Evolutionary conservation across 2,329 filamentous ascomycete species (phyloP).

Genomic region (Golovinomyces cichoracearum): DNA sequence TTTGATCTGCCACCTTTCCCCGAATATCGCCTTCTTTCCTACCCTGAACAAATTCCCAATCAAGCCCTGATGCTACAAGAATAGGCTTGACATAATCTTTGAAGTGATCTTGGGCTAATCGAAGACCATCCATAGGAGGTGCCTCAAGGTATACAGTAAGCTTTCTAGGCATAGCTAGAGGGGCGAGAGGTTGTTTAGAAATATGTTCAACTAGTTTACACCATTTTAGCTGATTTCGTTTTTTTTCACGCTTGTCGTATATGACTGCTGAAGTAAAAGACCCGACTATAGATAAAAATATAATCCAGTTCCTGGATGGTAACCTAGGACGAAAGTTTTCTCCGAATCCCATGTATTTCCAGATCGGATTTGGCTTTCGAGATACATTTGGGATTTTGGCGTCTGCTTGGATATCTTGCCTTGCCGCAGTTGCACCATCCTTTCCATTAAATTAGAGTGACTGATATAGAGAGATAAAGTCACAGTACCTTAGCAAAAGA

Average conservation of each 20-base stretch:
- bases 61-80: constrained; percentile 63
- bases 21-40: constrained; percentile 78
- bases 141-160: constrained; percentile 67
- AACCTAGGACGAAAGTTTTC: constrained; percentile 62
- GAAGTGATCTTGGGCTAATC: constrained; percentile 77
- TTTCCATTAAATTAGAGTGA: background rate
- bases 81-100: constrained; percentile 89
- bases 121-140: constrained; percentile 64
- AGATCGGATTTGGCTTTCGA: constrained; percentile 38
- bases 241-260: constrained; percentile 84
- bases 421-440: constrained; percentile 15
- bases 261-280: constrained; percentile 56
- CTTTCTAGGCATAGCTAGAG: constrained; percentile 52
- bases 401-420: constrained; percentile 15
- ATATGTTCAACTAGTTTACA: constrained; percentile 62
- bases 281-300: constrained; percentile 61
- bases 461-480: too few relatives aligned
- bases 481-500: too few relatives aligned
- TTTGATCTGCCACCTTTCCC: constrained; percentile 62
- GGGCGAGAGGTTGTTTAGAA: constrained; percentile 43
- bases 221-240: constrained; percentile 65
- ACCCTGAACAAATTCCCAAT: constrained; percentile 91
- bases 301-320: constrained; percentile 91
- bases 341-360: constrained; percentile 51
- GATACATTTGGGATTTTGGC: constrained; percentile 19